Conservation (phyloP, 2,329 filamentous ascomycete genomes). For the Pyricularia sp. region DNA sequence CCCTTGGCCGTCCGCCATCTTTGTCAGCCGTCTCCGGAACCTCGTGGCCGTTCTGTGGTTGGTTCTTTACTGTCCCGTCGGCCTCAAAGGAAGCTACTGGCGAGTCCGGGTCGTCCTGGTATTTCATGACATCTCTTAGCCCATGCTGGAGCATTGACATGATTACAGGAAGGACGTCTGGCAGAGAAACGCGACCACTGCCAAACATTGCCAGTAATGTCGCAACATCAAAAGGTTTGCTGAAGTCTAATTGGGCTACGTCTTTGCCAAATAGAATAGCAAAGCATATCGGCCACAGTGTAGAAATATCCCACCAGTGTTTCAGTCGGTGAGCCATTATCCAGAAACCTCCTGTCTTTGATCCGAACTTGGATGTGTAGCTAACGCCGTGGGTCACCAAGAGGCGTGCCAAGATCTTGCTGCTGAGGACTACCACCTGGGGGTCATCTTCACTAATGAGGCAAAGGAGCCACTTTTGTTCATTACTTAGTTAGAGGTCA, state of each 20-base stretch:
- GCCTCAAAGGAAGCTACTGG: constrained; percentile 21
- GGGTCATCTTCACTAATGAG: constrained; percentile 80
- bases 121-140: constrained; percentile 58
- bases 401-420: constrained; percentile 75
- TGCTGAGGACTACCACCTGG: constrained; percentile 70
- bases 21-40: background rate
- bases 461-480: constrained; percentile 73
- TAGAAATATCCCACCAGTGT: constrained; percentile 79
- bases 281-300: constrained; percentile 81
- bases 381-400: constrained; percentile 71
- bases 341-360: constrained; percentile 76
- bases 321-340: constrained; percentile 77
- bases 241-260: constrained; percentile 63
- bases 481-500: background rate
- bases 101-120: constrained; percentile 51
- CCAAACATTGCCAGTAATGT: constrained; percentile 68
- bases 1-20: constrained; percentile 30
- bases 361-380: constrained; percentile 77
- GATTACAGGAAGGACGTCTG: constrained; percentile 72
- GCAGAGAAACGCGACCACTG: constrained; percentile 58
- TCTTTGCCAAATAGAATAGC: constrained; percentile 82
- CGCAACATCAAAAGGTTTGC: constrained; percentile 63
- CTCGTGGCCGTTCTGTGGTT: constrained; percentile 9
- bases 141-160: constrained; percentile 82
- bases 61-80: constrained; percentile 12